Evolutionary conservation across 108 stramenopile genomes (phyloP), one percentile per base, ranked within the genome.

Genomic region (Discostella stelligeroides): DNA sequence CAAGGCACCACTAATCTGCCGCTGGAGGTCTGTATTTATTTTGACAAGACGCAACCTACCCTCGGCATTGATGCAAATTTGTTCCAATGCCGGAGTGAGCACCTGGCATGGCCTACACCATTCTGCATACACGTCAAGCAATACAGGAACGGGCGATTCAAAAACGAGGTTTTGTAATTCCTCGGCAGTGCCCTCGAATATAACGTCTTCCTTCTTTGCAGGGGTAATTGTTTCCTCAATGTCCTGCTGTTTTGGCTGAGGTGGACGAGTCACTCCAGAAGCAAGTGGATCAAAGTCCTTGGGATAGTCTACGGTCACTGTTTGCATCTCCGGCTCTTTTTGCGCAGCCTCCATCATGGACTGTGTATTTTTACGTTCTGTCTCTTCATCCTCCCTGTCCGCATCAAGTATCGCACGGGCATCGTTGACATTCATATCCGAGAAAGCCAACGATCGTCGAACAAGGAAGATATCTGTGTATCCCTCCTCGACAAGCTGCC

Each of bases 81-180:
- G 88, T 79, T 94, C 92, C 21, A 96, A 69, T 1, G 84, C 86
- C 20, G 95, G 95, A 13, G 85, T 82, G 7, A 96, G 70, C 34
- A 82, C 88, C 65, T 94, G 89, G 73, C 95, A 94, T 2, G 93
- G 93, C 2, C 86, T 85, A 61, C 88, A 92, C 90, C 93, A 89
- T 58, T 89, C 90, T 0, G 91, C 91, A 51, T 95, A 95, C 14
- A 91, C 70, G 60, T 95, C 94, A 7, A 95, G 63, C 25, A 95
- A 77, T 4, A 95, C 94, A 0, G 94, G 94, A 18, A 95, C 94
- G 10, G 94, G 91, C 14, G 91, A 92, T 80, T 95, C 91, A 20
- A 95, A 68, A 0, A 92, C 89, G 18, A 95, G 76, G 40, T 82
- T 70, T 56, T 95, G 91, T 1, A 95, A 62, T 20, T 92, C 73